Percentiles rank a stretch among this genome's conserved stretches.
These are phyloP conservation scores for Boechera retrofracta DNA, from an alignment of 345 rosid genomes.

Conservation along the genomic window DNA sequence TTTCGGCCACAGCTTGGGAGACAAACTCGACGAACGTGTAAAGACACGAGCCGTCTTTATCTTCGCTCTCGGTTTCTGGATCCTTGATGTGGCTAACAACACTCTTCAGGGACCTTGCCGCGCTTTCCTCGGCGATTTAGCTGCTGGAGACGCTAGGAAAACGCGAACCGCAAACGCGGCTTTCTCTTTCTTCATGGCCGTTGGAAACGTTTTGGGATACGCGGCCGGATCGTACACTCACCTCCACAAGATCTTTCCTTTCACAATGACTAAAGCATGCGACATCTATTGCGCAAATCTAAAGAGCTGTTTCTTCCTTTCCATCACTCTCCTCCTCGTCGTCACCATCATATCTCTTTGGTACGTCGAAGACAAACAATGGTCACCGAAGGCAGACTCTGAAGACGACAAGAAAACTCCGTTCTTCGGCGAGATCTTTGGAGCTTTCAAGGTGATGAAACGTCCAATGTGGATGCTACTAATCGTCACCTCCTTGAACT, in stretches of 20 bases:
- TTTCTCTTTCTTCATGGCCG: conserved; percentile 87
- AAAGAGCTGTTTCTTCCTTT: conserved; percentile 73
- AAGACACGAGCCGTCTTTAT: conserved; percentile 9
- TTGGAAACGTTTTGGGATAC: conserved; percentile 83
- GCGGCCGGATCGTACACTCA: conserved; percentile 73
- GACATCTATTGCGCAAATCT: conserved; percentile 81
- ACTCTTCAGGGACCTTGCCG: conserved; percentile 87
- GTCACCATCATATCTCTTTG: conserved; percentile 50
- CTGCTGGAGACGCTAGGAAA: conserved; percentile 53
- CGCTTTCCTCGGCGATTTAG: conserved; percentile 79
- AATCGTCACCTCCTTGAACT: conserved; percentile 67
- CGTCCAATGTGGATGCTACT: conserved; percentile 73
- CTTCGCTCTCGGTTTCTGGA: conserved; percentile 32
- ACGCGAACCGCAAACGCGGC: conserved; percentile 59
- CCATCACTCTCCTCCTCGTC: conserved; percentile 52
- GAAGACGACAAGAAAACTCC: conserved; percentile 9
- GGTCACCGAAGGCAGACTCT: conserved; percentile 3
- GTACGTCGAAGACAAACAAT: conserved; percentile 54
- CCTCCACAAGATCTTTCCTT: conserved; percentile 61
- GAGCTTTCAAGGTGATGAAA: conserved; percentile 56
- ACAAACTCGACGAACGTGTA: conserved; percentile 13
- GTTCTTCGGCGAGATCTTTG: conserved; percentile 46
- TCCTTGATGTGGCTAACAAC: conserved; percentile 77
- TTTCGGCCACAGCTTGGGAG: conserved; percentile 54
- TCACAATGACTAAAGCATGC: conserved; percentile 68